Conservation (phyloP, 495 filamentous ascomycete species). For the Talaromyces stipitatus region DNA sequence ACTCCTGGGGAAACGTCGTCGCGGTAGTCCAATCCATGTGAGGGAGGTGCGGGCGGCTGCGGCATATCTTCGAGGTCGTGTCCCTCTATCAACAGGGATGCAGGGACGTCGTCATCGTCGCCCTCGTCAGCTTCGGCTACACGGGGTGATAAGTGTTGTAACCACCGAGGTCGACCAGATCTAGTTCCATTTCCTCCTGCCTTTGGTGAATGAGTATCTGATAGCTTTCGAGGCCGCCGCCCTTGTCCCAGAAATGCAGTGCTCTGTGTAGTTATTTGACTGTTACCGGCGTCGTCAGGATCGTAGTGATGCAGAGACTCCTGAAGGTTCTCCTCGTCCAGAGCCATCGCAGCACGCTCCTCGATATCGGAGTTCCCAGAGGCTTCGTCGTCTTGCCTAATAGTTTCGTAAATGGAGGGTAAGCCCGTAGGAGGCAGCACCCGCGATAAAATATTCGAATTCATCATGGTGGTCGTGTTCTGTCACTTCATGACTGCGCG, state of each 20-base stretch:
- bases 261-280: slow-evolving; percentile 52
- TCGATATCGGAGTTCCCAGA: slow-evolving; percentile 57
- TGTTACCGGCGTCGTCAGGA: slow-evolving; percentile 59
- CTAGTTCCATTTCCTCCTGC: slow-evolving; percentile 22
- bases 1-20: slow-evolving; percentile 31
- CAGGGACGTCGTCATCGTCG: slow-evolving; percentile 80
- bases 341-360: slow-evolving; percentile 55
- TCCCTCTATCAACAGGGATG: slow-evolving; percentile 75
- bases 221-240: slow-evolving; percentile 9
- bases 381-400: slow-evolving; percentile 52
- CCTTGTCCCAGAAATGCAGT: slow-evolving; percentile 27
- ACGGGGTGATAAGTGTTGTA: slow-evolving; percentile 19
- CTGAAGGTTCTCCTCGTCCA: slow-evolving; percentile 62
- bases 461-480: slow-evolving; percentile 47
- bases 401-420: slow-evolving; percentile 64
- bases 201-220: slow-evolving; percentile 9
- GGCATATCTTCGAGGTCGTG: slow-evolving; percentile 30
- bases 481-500: slow-evolving; percentile 1
- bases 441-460: slow-evolving; percentile 70
- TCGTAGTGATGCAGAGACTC: slow-evolving; percentile 65
- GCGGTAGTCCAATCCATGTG: slow-evolving; percentile 22
- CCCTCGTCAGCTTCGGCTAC: slow-evolving; percentile 56
- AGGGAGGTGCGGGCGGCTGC: slow-evolving; percentile 25
- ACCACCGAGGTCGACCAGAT: slow-evolving; percentile 25
- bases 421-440: slow-evolving; percentile 58